phyloP scores from a whole-genome alignment of 257 asterid species.

The Dorcoceras hygrometricum region DNA sequence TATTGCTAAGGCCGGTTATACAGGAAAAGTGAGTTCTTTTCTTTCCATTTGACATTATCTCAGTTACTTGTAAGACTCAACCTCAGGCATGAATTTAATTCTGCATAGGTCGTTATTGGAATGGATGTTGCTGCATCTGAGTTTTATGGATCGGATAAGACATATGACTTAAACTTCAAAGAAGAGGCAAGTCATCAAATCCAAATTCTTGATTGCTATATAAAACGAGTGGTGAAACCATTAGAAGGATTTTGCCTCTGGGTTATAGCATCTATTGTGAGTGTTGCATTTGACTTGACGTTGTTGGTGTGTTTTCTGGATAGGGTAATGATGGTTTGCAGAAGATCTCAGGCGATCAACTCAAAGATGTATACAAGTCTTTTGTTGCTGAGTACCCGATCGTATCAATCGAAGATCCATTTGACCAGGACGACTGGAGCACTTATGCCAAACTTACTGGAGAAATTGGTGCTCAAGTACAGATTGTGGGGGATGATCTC shows the following conservation, averaged over 20 bases:
- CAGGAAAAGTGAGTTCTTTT: constrained; percentile 54
- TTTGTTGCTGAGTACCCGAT: constrained; percentile 81
- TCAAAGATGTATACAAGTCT: constrained; percentile 88
- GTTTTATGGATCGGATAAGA: constrained; percentile 71
- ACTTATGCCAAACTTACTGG: constrained; percentile 68
- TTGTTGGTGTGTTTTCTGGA: constrained; percentile 11
- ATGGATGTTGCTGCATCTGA: constrained; percentile 99
- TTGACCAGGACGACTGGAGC: constrained; percentile 98
- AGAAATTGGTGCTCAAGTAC: constrained; percentile 77
- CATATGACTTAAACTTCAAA: constrained; percentile 88
- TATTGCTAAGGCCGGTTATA: constrained; percentile 90
- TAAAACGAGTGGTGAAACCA: too few relatives aligned
- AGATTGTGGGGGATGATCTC: constrained; percentile 95
- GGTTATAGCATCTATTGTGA: background rate
- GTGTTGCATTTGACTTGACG: constrained; percentile 2
- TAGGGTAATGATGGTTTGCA: constrained; percentile 78
- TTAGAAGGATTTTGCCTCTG: too few relatives aligned
- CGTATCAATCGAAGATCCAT: constrained; percentile 93
- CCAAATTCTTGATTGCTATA: background rate
- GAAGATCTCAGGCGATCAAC: constrained; percentile 89
- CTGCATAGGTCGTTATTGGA: constrained; percentile 78
- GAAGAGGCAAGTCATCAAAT: constrained; percentile 60
- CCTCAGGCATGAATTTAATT: too few relatives aligned
- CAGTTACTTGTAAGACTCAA: too few relatives aligned
- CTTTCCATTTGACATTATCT: too few relatives aligned